These are phyloP conservation scores for Cystofilobasidium macerans DNA, from an alignment of 768 basidiomycete species.

Conservation along the genomic window DNA sequence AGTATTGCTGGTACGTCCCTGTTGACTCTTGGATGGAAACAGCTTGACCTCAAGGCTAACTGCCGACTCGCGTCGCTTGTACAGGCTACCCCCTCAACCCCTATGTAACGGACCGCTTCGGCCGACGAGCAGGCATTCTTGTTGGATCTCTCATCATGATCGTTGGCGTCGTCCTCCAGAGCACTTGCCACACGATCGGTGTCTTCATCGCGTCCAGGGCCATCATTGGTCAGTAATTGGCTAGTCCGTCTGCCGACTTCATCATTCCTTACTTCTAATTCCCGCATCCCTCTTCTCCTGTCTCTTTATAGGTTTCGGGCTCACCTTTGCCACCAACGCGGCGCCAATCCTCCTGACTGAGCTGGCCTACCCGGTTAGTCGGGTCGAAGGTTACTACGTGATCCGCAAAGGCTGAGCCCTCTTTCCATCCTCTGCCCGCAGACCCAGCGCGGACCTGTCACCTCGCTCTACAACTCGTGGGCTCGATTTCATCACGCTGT, in stretches of 20 bases:
- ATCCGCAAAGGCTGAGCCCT: no score
- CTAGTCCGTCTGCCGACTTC: no score
- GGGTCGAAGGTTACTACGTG: no score
- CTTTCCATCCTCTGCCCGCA: no score
- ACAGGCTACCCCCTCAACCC: slow-evolving; percentile 7
- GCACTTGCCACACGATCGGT: slow-evolving; percentile 56
- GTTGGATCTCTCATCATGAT: slow-evolving; percentile 63
- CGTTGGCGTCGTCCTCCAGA: slow-evolving; percentile 56
- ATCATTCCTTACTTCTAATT: no score
- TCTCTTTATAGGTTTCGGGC: no score
- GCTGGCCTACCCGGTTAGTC: slow-evolving; percentile 79
- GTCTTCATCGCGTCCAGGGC: slow-evolving; percentile 74
- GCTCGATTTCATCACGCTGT: background rate
- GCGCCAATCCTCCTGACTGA: slow-evolving; percentile 75
- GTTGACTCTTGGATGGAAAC: no score
- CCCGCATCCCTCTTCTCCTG: no score
- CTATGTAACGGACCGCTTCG: slow-evolving; percentile 51
- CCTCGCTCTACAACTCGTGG: slow-evolving; percentile 62
- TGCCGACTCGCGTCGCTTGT: no score
- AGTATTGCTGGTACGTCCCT: no score
- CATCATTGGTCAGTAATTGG: no score
- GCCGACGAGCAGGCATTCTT: slow-evolving; percentile 56
- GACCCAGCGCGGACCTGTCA: slow-evolving; percentile 64
- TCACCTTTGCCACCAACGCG: slow-evolving; percentile 57
- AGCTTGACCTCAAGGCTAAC: no score